Percentiles rank a stretch among this genome's conserved stretches.
phyloP scores from a whole-genome alignment of 768 basidiomycete genomes.

The Trametes meyenii region DNA sequence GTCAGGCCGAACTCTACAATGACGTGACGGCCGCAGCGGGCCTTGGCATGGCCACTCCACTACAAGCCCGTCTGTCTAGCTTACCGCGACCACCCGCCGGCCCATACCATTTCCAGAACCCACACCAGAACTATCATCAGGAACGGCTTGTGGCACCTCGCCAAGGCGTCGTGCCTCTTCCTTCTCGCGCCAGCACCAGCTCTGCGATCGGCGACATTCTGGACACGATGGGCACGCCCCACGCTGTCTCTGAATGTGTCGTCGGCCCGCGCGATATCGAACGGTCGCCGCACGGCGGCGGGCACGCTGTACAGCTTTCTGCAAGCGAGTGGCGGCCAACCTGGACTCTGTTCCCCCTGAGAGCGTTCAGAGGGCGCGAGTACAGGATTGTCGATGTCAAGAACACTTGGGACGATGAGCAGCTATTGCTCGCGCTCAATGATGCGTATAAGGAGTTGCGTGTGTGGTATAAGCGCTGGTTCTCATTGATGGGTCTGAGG shows the following conservation, averaged over 20 bases:
- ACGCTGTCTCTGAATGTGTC: neutral
- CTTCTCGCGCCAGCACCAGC: neutral
- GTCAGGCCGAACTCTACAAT: constrained; percentile 1
- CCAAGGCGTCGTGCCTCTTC: neutral
- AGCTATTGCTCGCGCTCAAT: constrained; percentile 7
- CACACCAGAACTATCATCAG: neutral
- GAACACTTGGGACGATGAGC: constrained; percentile 19
- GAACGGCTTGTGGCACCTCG: neutral
- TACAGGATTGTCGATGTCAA: neutral
- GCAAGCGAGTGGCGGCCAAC: neutral
- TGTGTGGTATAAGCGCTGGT: constrained; percentile 9
- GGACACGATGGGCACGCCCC: neutral
- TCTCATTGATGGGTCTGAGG: constrained; percentile 15
- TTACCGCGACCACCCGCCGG: neutral
- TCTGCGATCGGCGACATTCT: neutral
- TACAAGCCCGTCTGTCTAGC: neutral
- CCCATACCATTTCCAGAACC: no score
- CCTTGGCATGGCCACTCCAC: constrained; percentile 2
- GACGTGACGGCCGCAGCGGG: constrained; percentile 1
- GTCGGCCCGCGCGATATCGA: neutral
- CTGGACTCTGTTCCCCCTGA: constrained; percentile 4
- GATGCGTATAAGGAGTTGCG: constrained; percentile 14
- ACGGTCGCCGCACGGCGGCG: neutral
- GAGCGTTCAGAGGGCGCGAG: constrained; percentile 6
- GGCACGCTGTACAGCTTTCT: neutral